Conservation (phyloP, 441 rosid genomes). For the Capsella rubella region DNA sequence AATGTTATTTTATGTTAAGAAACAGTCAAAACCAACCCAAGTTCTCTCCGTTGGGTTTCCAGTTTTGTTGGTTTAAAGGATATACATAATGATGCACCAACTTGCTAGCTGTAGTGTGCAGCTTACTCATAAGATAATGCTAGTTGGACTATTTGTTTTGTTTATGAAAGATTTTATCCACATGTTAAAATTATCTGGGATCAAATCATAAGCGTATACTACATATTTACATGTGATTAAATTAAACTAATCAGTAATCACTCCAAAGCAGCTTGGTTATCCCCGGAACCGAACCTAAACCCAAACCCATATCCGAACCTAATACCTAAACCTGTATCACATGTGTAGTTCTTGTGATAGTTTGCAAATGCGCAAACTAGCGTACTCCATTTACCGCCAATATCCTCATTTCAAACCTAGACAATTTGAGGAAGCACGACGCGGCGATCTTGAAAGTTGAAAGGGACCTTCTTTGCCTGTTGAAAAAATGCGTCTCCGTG, state of each 20-base stretch:
- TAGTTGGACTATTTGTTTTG: neutral
- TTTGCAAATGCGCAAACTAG: neutral
- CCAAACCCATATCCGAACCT: neutral
- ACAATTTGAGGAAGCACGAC: slow-evolving; percentile 13
- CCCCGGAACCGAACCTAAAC: neutral
- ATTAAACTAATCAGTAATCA: neutral
- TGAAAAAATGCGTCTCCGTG: no score
- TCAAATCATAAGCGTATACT: neutral
- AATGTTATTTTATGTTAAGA: neutral
- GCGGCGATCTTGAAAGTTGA: slow-evolving; percentile 23
- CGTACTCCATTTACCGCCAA: slow-evolving; percentile 41
- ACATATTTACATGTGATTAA: neutral
- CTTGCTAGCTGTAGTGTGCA: neutral
- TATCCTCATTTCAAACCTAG: slow-evolving; percentile 13
- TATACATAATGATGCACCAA: neutral
- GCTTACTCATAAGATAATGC: neutral
- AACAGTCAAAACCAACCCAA: slow-evolving; percentile 9
- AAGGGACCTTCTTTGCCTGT: slow-evolving; percentile 47
- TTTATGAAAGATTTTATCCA: neutral
- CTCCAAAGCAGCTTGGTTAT: neutral
- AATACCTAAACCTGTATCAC: no score
- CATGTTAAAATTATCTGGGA: neutral
- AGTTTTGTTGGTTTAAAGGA: slow-evolving; percentile 14
- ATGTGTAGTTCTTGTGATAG: no score
- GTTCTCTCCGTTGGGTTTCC: neutral